Evolutionary conservation across 2,329 filamentous ascomycete genomes (phyloP), one percentile per base, ranked within the genome.

Genomic region (Ceratocystis diversiconidia): DNA sequence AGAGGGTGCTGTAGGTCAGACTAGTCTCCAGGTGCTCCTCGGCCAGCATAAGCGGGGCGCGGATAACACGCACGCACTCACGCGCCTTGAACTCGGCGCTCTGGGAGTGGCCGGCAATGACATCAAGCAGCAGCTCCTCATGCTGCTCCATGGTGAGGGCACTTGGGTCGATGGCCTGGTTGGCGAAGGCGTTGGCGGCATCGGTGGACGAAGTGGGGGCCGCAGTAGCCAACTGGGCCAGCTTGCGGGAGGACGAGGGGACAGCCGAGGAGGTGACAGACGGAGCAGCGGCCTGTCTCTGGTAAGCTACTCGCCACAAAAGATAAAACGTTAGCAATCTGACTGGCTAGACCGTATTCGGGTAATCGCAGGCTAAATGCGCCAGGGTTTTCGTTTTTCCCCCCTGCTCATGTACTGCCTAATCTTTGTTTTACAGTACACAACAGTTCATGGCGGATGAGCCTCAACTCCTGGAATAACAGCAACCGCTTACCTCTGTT

Each of bases 21-120:
- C 62, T 64, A 60, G 66, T 67, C 4, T 67, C 66, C 22, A 67
- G 48, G 15, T 67, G 62, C 36, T 67, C 66, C 59, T 65, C 66
- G 15, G 61, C 66, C 22, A 67, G 66, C 66, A 65, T 65, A 22
- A 67, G 60, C 19, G 66, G 66, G 8, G 66, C 66, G n/a, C 66
- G 62, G 60, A 67, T 67, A 36, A 67, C 66, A 15, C 66, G 66
- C 30, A 67, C 66, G 17, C 15, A 22, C n/a, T 60, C 44, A 25
- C 66, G 66, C 32, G 66, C 62, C 57, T 67, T 67, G 66, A 67
- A 67, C 6, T 41, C 41, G 19, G 36, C 46, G 36, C 55, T 55
- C 44, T 55, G 62, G n/a, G 44, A 43, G 57, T 67, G 62, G 25
- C 41, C 28, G 32, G 66, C 66, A 59, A 67, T 67, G n/a, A 67